Base-by-base conservation (phyloP, 2,329 filamentous ascomycete species). In the Ceratocystis destructans region DNA sequence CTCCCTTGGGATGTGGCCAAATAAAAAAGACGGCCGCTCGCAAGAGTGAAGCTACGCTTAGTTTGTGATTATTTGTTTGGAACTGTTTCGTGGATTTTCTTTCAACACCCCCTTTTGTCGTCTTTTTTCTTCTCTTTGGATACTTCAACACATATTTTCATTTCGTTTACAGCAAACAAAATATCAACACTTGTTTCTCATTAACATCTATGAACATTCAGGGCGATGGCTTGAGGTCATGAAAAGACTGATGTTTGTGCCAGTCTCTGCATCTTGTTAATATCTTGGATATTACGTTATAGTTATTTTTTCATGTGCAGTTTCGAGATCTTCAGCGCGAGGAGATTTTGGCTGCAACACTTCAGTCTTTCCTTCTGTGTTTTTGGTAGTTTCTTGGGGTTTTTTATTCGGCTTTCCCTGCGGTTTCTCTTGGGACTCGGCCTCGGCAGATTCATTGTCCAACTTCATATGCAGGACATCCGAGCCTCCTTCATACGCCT, bases 401-500 rank as follows among this genome's bases (percentile, higher is more conserved):
- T 33, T n/a, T 44, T 20, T 5, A n/a, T 17, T 33, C 5, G 33
- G 17, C 48, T 62, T 64, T 53, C 22, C n/a, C 17, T 22, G 1
- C 12, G 20, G 67, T 76, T 79, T 6, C 41, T 8, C 17, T 50
- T 25, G 48, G 20, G 44, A 17, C 22, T 50, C 10, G 6, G 7
- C 15, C 55, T 46, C 46, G 46, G 8, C n/a, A 15, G 46, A 33
- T n/a, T 17, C 46, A 3, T 53, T 12, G 5, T 65, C 64, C 1
- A 65, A 20, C 48, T 65, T 62, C 71, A 87, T 81, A 71, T 94
- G 87, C 67, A 94, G 75, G 5, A 96, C 90, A 72, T 99, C 89
- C 69, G 91, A 96, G 0, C 94, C 94, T 0, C 72, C 70, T 0
- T 91, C 92, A 72, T 99, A 99, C 28, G 82, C 76, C 0, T 77